Evolutionary conservation across 1,139 yeast genomes (phyloP).

Genomic region (Nematodospora anomalae): DNA sequence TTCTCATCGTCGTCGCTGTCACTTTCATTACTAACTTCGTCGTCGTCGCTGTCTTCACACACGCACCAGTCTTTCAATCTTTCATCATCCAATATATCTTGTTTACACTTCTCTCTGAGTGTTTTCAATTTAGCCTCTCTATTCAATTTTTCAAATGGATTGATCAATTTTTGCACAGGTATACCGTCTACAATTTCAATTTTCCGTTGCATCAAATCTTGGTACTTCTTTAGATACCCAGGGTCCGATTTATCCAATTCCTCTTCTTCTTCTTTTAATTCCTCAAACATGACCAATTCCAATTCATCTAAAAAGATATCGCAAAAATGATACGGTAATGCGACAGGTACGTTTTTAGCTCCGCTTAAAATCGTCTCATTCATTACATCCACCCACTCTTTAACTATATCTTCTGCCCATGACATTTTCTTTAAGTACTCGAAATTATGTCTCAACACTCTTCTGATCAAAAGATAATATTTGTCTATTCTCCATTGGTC

Average conservation of each 20-base stretch:
- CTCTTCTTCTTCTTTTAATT: slow-evolving; percentile 45
- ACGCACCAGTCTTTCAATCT: slow-evolving; percentile 70
- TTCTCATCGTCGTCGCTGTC: slow-evolving; percentile 20
- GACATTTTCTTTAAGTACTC: slow-evolving; percentile 50
- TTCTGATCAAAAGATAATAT: slow-evolving; percentile 75
- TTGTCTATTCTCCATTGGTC: slow-evolving; percentile 90
- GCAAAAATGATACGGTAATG: slow-evolving; percentile 80
- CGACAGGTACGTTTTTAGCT: slow-evolving; percentile 61
- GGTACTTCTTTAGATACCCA: slow-evolving; percentile 24
- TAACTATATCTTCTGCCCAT: slow-evolving; percentile 58
- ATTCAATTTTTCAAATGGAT: slow-evolving; percentile 58
- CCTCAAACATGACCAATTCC: slow-evolving; percentile 60
- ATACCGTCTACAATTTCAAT: slow-evolving; percentile 37
- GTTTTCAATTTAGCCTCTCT: slow-evolving; percentile 57
- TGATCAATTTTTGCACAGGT: slow-evolving; percentile 57
- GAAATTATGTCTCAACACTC: slow-evolving; percentile 68
- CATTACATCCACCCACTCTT: slow-evolving; percentile 45
- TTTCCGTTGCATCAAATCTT: slow-evolving; percentile 25
- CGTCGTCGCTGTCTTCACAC: slow-evolving; percentile 26
- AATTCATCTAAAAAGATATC: slow-evolving; percentile 87
- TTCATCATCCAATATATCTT: slow-evolving; percentile 64
- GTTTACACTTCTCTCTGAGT: slow-evolving; percentile 61
- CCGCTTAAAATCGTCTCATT: slow-evolving; percentile 54
- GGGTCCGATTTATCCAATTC: slow-evolving; percentile 36
- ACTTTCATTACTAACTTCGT: slow-evolving; percentile 17